These are phyloP conservation scores for Parastagonospora avenae DNA, from an alignment of 2,329 filamentous ascomycete genomes.

Conservation along the genomic window DNA sequence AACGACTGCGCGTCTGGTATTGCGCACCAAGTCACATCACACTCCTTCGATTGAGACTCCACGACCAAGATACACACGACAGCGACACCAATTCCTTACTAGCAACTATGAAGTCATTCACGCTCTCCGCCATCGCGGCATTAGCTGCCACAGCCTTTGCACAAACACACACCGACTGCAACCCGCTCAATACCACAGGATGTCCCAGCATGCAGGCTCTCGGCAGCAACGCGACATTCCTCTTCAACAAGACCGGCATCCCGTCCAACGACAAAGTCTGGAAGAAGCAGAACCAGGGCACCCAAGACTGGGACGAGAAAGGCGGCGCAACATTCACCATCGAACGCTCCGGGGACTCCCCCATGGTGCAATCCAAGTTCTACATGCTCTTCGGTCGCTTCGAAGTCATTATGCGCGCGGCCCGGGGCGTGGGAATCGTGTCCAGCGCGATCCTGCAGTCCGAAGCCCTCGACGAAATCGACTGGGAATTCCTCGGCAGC, in stretches of 20 bases:
- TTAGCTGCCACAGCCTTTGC: conserved; percentile 58
- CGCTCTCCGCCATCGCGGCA: conserved; percentile 45
- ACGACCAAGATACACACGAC: neutral
- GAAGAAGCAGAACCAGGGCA: conserved; percentile 68
- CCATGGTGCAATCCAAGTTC: conserved; percentile 70
- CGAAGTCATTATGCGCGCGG: conserved; percentile 54
- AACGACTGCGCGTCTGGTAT: neutral
- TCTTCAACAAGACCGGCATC: conserved; percentile 59
- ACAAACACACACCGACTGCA: conserved; percentile 79
- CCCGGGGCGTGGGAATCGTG: conserved; percentile 57
- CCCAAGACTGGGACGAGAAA: conserved; percentile 64
- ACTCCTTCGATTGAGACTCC: neutral
- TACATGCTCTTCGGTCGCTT: conserved; percentile 62
- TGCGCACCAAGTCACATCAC: neutral
- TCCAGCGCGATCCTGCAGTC: conserved; percentile 58
- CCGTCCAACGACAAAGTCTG: conserved; percentile 56
- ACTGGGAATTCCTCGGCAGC: conserved; percentile 55
- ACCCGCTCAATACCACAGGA: conserved; percentile 70
- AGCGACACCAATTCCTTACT: neutral
- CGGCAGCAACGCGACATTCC: conserved; percentile 59
- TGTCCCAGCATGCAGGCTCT: conserved; percentile 77
- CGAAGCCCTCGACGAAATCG: conserved; percentile 60
- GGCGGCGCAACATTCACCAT: conserved; percentile 75
- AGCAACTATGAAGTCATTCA: conserved; percentile 36
- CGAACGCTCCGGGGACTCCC: conserved; percentile 71